Conservation (phyloP, 1,284 basidiomycete species). For the Ceratobasidium sp. region DNA sequence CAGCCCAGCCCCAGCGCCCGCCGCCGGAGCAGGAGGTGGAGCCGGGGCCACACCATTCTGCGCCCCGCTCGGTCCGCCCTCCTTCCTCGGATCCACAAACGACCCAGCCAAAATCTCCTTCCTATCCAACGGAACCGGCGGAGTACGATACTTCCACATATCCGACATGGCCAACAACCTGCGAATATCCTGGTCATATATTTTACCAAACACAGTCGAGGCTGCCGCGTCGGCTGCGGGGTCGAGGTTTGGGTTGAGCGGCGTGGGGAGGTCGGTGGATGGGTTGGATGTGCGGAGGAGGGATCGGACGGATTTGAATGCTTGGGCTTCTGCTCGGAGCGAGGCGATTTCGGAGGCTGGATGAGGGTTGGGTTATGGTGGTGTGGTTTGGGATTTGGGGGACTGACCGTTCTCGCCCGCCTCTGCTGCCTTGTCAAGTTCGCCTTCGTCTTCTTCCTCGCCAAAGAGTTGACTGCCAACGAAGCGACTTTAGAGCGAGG, state of each 20-base stretch:
- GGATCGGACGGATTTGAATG: constrained; percentile 80
- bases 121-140: constrained; percentile 85
- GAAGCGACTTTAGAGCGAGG: not conserved
- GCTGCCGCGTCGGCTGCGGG: constrained; percentile 44
- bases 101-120: constrained; percentile 68
- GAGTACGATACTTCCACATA: constrained; percentile 92
- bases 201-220: constrained; percentile 45
- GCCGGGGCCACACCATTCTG: constrained; percentile 43
- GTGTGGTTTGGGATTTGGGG: not conserved
- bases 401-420: constrained; percentile 83
- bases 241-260: not conserved
- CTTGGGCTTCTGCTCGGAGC: constrained; percentile 85
- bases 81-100: constrained; percentile 56
- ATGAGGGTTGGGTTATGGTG: not conserved
- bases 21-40: not conserved
- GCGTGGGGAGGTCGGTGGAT: constrained; percentile 54
- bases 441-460: constrained; percentile 79
- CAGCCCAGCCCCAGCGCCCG: constrained; percentile 53
- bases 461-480: constrained; percentile 86
- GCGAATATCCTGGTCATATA: constrained; percentile 87
- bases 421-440: constrained; percentile 85
- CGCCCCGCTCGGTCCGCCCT: constrained; percentile 21
- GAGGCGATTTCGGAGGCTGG: constrained; percentile 89
- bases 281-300: constrained; percentile 4
- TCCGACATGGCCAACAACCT: constrained; percentile 94